These are phyloP conservation scores for Colletotrichum sp. DNA, from an alignment of 2,329 filamentous ascomycete species.

Conservation along the genomic window DNA sequence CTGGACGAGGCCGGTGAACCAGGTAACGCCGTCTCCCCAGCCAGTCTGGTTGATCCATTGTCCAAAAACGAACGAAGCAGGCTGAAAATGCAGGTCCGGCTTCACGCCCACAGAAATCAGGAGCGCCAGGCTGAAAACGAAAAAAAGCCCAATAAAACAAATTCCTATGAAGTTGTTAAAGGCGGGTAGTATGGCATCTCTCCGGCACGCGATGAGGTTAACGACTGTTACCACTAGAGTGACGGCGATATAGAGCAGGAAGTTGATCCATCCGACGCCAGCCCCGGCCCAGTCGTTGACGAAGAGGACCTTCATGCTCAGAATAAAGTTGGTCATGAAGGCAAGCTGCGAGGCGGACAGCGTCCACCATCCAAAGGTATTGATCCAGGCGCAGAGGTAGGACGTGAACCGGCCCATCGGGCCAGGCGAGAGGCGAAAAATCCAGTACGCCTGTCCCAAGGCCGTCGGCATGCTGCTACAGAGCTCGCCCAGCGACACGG, in stretches of 20 bases:
- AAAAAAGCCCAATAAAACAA: conserved; percentile 55
- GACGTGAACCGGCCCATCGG: conserved; percentile 51
- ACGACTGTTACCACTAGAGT: conserved; percentile 51
- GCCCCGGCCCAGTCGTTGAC: conserved; percentile 49
- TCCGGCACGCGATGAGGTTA: conserved; percentile 57
- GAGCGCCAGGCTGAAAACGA: conserved; percentile 56
- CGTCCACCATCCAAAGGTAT: conserved; percentile 65
- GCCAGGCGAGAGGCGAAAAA: conserved; percentile 44
- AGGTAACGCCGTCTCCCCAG: conserved; percentile 60
- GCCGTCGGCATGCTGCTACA: conserved; percentile 65
- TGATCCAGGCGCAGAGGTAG: conserved; percentile 65
- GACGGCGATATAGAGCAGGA: conserved; percentile 58
- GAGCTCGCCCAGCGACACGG: conserved; percentile 59
- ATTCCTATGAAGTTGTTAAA: conserved; percentile 63
- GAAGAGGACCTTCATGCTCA: conserved; percentile 61
- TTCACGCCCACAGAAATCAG: conserved; percentile 56
- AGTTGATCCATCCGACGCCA: conserved; percentile 54
- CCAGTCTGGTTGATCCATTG: conserved; percentile 54
- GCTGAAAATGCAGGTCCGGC: conserved; percentile 48
- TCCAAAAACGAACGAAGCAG: conserved; percentile 57
- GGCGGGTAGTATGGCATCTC: conserved; percentile 47
- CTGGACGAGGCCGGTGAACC: conserved; percentile 62
- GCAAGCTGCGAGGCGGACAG: conserved; percentile 59
- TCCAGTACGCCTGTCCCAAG: conserved; percentile 65
- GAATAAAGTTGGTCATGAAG: conserved; percentile 62